phyloP scores from a whole-genome alignment of 2,329 filamentous ascomycete species.

The Tolypocladium tundrense region DNA sequence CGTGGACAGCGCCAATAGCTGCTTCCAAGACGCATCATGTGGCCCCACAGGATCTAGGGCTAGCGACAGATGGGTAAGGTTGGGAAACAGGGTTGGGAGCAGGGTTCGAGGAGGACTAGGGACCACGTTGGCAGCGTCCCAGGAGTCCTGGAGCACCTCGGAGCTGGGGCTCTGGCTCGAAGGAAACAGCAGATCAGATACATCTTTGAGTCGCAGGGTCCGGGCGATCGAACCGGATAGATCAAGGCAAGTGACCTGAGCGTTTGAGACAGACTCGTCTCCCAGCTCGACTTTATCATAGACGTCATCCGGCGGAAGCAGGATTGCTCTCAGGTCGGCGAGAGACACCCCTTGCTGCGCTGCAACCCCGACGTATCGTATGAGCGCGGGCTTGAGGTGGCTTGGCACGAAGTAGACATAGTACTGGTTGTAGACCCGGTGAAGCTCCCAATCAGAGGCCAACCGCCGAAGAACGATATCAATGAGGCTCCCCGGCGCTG shows the following conservation, averaged over 20 bases:
- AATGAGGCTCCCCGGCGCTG: constrained; percentile 36
- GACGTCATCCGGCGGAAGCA: constrained; percentile 23
- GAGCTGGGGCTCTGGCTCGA: constrained; percentile 7
- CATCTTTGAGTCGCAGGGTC: constrained; percentile 40
- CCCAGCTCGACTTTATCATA: constrained; percentile 16
- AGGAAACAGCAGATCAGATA: constrained; percentile 41
- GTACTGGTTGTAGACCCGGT: constrained; percentile 45
- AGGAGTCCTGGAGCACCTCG: constrained; percentile 36
- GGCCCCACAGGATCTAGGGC: constrained; percentile 29
- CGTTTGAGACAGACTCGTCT: constrained; percentile 9
- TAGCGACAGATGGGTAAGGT: constrained; percentile 51
- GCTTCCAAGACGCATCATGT: constrained; percentile 42
- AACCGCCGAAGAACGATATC: constrained; percentile 40
- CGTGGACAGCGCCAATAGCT: constrained; percentile 42
- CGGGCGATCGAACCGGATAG: constrained; percentile 41
- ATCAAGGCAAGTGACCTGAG: constrained; percentile 41
- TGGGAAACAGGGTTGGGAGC: constrained; percentile 43
- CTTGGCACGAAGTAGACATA: constrained; percentile 46
- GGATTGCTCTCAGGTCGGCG: constrained; percentile 37
- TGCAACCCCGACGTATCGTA: constrained; percentile 38
- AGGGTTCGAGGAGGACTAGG: constrained; percentile 25
- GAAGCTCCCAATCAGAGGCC: constrained; percentile 43
- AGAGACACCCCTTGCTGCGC: constrained; percentile 36
- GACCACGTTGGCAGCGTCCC: constrained; percentile 33
- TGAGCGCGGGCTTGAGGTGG: constrained; percentile 38